Evolutionary conservation across 2,329 filamentous ascomycete species (phyloP), one percentile per base, ranked within the genome.

Genomic region (Aspergillus sclerotialis): DNA sequence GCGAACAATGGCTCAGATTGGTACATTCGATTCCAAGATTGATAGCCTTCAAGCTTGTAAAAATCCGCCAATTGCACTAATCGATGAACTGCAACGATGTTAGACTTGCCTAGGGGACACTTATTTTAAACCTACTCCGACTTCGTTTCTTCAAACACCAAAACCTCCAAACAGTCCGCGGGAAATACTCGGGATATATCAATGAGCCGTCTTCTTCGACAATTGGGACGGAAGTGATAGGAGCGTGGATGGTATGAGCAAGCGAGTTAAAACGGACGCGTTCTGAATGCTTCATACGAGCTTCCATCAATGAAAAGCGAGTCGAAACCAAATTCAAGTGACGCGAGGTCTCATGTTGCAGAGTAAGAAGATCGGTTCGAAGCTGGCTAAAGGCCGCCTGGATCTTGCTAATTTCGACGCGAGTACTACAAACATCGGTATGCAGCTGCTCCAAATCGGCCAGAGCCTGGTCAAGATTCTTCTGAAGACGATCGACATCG

Each of bases 61-160:
- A 64, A 64, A 30, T 63, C 60, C 16, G 60, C 58, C 16, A 64
- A 46, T 40, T 62, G 53, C 29, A 54, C 44, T 27, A 64, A 43
- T 17, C 60, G 61, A 43, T 63, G 53, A 24, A 61, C 61, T 64
- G 32, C n/a, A 23, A 15, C 12, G 17, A 36, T 44, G 43, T 43
- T 41, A 35, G 16, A 12, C 4, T 12, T 23, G 15, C 8, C n/a
- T 10, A 9, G 28, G 29, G 13, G 27, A 7, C 31, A 28, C 39
- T 36, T 29, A 36, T 33, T 14, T 39, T 17, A 25, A 21, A 51
- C 61, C 62, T 45, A 64, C 61, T 42, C 44, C 59, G 45, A 42
- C 54, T 63, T 43, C 53, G 49, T 45, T 61, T 61, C 48, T 63
- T 63, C 34, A 64, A 43, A 38, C 58, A 61, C 61, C 61, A 64